Conservation (phyloP, 805 yeast species). For the Schwanniomyces vanrijiae region DNA sequence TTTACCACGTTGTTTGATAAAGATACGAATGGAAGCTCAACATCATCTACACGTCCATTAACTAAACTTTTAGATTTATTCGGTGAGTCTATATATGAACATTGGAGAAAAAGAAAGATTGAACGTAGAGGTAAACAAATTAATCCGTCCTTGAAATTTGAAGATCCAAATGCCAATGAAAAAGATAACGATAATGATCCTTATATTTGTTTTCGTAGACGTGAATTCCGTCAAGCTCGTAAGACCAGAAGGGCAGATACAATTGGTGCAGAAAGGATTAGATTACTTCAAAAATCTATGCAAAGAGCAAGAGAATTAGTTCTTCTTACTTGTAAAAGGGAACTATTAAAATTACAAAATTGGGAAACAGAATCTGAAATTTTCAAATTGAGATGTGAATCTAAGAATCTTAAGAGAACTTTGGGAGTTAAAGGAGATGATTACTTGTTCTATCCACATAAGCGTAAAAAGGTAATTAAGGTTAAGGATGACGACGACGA, state of each 20-base stretch:
- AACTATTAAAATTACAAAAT: constrained; percentile 58
- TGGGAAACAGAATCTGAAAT: constrained; percentile 63
- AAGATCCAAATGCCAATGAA: constrained; percentile 70
- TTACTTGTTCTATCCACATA: constrained; percentile 76
- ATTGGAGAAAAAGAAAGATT: constrained; percentile 79
- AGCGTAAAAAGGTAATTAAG: constrained; percentile 54
- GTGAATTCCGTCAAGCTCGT: constrained; percentile 93
- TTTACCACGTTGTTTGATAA: constrained; percentile 63
- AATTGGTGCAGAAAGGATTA: constrained; percentile 80
- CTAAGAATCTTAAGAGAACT: constrained; percentile 72
- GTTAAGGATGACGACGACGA: constrained; percentile 37
- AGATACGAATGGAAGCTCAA: constrained; percentile 20
- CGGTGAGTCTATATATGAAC: constrained; percentile 71
- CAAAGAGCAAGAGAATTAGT: constrained; percentile 72
- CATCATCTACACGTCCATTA: constrained; percentile 43
- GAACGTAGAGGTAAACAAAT: constrained; percentile 67
- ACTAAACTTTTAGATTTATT: constrained; percentile 50
- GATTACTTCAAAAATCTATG: constrained; percentile 72
- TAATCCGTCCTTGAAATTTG: constrained; percentile 76
- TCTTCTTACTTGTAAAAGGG: constrained; percentile 72
- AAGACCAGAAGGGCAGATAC: constrained; percentile 94
- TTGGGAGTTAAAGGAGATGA: constrained; percentile 82
- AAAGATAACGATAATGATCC: constrained; percentile 90
- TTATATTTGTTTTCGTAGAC: constrained; percentile 90
- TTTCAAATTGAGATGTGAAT: constrained; percentile 69